Evolutionary conservation across 345 rosid species (phyloP).

Genomic region (Rhodamnia rubescens): DNA sequence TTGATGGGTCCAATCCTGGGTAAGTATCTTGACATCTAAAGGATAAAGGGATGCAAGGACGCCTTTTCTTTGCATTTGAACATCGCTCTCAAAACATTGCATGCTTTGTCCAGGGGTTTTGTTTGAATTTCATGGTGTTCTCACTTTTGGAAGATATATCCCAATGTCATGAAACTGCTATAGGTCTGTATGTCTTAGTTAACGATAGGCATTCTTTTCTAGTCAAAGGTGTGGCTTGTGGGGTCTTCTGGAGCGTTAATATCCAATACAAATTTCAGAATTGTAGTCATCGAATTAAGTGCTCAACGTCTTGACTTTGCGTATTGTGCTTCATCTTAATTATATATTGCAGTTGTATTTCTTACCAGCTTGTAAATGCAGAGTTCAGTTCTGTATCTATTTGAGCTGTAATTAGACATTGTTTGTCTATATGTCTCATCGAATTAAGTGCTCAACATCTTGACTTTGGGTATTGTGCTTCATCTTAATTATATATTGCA

Average conservation of each 20-base stretch:
- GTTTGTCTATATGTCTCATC: background rate
- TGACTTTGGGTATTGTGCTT: background rate
- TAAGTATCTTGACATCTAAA: conserved; percentile 8
- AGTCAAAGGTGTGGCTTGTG: background rate
- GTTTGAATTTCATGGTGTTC: background rate
- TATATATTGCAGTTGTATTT: background rate
- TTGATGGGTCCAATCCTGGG: conserved; percentile 67
- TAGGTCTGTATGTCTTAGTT: background rate
- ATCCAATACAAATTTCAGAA: background rate
- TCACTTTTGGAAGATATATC: background rate
- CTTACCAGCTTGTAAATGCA: background rate
- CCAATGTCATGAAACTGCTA: background rate
- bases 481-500: background rate
- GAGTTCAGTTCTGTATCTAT: background rate
- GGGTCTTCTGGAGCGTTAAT: background rate
- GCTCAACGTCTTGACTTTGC: background rate
- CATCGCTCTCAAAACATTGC: background rate
- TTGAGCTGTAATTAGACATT: background rate
- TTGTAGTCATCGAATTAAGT: background rate
- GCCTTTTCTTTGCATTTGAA: background rate
- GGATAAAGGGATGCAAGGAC: background rate
- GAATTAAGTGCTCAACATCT: too few species aligned
- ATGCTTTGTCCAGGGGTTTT: background rate
- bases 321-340: background rate
- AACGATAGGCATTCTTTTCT: background rate